Percentiles rank a stretch among this genome's conserved stretches.
Evolutionary conservation across 805 yeast species (phyloP).

Genomic region (Alloascoidea hylecoeti): DNA sequence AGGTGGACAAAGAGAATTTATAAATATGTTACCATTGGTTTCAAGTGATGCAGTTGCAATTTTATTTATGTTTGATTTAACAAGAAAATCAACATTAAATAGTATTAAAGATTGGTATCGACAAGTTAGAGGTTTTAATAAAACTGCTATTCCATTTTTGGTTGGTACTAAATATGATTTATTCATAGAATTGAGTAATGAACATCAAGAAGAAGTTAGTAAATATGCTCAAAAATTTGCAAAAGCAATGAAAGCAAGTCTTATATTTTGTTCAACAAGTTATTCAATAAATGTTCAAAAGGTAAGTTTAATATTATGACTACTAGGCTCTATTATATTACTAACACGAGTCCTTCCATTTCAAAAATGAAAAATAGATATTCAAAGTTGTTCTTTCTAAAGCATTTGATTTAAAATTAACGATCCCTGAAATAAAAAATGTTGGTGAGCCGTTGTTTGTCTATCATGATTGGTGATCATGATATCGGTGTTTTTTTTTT

Average conservation of each 20-base stretch:
- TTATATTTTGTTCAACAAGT: slow-evolving; percentile 62
- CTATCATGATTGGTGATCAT: slow-evolving; percentile 12
- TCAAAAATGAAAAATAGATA: too few species aligned
- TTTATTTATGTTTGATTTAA: slow-evolving; percentile 58
- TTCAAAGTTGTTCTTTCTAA: slow-evolving; percentile 64
- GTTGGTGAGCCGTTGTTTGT: slow-evolving; percentile 69
- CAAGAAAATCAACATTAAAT: slow-evolving; percentile 53
- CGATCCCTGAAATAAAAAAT: slow-evolving; percentile 54
- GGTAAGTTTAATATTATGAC: not conserved
- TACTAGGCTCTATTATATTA: not conserved
- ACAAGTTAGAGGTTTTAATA: slow-evolving; percentile 58
- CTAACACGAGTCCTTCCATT: too few species aligned
- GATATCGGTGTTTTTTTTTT: not conserved
- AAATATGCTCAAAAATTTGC: slow-evolving; percentile 56
- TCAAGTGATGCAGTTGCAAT: slow-evolving; percentile 66
- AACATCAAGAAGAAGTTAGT: slow-evolving; percentile 28
- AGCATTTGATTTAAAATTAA: slow-evolving; percentile 57
- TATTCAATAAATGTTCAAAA: slow-evolving; percentile 71
- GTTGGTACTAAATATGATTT: slow-evolving; percentile 73
- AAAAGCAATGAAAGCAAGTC: slow-evolving; percentile 53
- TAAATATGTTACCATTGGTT: slow-evolving; percentile 69
- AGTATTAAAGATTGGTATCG: slow-evolving; percentile 70
- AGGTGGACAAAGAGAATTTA: slow-evolving; percentile 72
- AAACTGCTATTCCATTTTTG: slow-evolving; percentile 60
- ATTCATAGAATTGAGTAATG: slow-evolving; percentile 1